Base-by-base conservation (phyloP, 2,329 filamentous ascomycete species). In the Fusarium tupiense region DNA sequence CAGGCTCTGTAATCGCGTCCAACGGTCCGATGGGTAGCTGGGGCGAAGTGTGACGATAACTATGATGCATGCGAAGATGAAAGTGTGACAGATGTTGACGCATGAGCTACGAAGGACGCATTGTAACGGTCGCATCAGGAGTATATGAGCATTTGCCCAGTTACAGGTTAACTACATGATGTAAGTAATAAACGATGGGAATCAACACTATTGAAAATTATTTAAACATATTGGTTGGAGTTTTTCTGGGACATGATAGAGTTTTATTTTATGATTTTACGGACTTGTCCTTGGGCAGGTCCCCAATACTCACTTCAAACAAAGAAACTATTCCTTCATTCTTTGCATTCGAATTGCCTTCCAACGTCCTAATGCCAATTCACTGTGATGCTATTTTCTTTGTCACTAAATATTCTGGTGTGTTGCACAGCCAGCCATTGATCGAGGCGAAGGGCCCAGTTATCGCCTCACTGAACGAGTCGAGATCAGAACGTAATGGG, bases 11-110 rank as follows among this genome's bases (percentile, higher is more conserved):
- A 71, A 90, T 93, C 81, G 90, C 89, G 5, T 88, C 89, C 54
- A 89, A 88, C 44, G 92, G 91, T 3, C 89, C 89, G 14, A 90
- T 93, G 86, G 93, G 93, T 22, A 91, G 89, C 75, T 96, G 94
- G 94, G 93, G 93, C 16, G 94, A 96, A 83, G 89, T 93, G 33
- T 92, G 76, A 82, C 57, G 61, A 69, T 53, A 24, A 56, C 19
- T 37, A 59, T 43, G 50, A 57, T 62, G 53, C 44, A 65, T 54
- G 65, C 61, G 40, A 69, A 43, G 62, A 66, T 61, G 37, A 64
- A 53, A 56, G 49, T 56, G 63, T 60, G 52, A 60, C 64, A 60
- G 37, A 58, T 54, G 47, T 57, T 67, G 37, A 58, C 44, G 65
- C 41, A 49, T 37, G 46, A 69, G 50, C n/a, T 40, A 67, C 24